phyloP scores from a whole-genome alignment of 1,284 basidiomycete species.

The Papiliotrema nemorosa region DNA sequence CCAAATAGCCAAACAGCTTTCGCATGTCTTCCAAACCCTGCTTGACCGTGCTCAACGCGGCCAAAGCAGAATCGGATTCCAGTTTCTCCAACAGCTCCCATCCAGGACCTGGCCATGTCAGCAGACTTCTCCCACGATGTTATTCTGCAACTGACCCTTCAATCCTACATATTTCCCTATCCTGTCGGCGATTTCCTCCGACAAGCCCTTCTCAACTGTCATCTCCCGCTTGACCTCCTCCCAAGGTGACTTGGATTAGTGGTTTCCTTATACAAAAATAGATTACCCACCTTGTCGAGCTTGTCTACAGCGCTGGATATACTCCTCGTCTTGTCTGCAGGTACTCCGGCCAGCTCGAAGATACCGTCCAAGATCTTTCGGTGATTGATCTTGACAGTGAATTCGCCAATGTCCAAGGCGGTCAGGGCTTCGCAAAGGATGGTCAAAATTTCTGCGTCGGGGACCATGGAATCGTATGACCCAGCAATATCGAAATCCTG shows the following conservation, averaged over 20 bases:
- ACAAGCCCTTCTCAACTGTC: conserved; percentile 91
- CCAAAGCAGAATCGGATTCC: conserved; percentile 64
- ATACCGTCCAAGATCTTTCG: conserved; percentile 96
- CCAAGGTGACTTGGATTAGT: conserved; percentile 67
- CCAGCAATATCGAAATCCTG: conserved; percentile 98
- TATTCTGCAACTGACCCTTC: conserved; percentile 61
- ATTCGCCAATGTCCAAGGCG: conserved; percentile 84
- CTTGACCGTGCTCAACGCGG: conserved; percentile 69
- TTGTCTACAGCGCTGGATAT: conserved; percentile 98
- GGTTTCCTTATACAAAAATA: neutral
- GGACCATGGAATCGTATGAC: conserved; percentile 91
- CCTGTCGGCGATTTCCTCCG: conserved; percentile 77
- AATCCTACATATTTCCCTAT: conserved; percentile 96
- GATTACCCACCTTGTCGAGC: conserved; percentile 76
- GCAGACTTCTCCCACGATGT: neutral
- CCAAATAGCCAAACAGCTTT: conserved; percentile 77
- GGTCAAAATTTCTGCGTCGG: conserved; percentile 87
- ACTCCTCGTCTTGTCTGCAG: conserved; percentile 81
- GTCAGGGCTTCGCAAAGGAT: conserved; percentile 77
- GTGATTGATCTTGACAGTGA: conserved; percentile 95
- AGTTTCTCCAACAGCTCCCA: conserved; percentile 73
- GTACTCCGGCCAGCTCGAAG: conserved; percentile 95
- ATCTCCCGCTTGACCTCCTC: conserved; percentile 91
- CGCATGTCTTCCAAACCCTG: conserved; percentile 89
- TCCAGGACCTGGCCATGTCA: conserved; percentile 50